Base-by-base conservation (phyloP, 306 rosid species). In the Spatholobus suberectus region DNA sequence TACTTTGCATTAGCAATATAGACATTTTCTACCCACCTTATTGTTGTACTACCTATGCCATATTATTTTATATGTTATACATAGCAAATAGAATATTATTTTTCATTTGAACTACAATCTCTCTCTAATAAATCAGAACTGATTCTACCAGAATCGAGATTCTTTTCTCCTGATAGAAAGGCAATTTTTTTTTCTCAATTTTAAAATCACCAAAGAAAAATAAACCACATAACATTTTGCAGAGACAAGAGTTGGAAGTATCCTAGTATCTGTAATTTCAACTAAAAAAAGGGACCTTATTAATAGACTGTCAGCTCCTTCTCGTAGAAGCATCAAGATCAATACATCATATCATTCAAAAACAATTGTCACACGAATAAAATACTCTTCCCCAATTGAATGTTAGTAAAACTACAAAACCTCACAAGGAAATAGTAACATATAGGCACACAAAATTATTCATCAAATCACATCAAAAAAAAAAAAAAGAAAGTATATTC, bases 241-340 rank as follows among this genome's bases (percentile, higher is more conserved):
- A 62, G 20, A 55, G 59, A 44, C 59, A 52, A 10, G 65, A 65
- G 27, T 51, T 62, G 80, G 76, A 72, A 32, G 80, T 29, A 43
- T 54, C 24, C 44, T 27, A 52, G 55, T 47, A 79, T 57, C 38
- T 26, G 29, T 52, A 55, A 79, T 54, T 43, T 13, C 49, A 66
- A 54, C 58, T 2, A 32, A 62, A 29, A 65, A 23, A 34, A 11
- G 29, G 44, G 44, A 79, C 68, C 21, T 77, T 83, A 38, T 55
- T 23, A 69, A 5, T 21, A 47, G 49, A 37, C 14, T 73, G 6
- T 35, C 43, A 43, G 17, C 66, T 21, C 38, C 54, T 47, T n/a
- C 73, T 71, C 17, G 76, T 13, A 12, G 26, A 43, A 65, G 83
- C 81, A 82, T 37, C 78, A 72, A 68, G 35, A 82, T 82, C 85